Evolutionary conservation across 805 yeast species (phyloP).

Genomic region (Starmerella vaccinii): DNA sequence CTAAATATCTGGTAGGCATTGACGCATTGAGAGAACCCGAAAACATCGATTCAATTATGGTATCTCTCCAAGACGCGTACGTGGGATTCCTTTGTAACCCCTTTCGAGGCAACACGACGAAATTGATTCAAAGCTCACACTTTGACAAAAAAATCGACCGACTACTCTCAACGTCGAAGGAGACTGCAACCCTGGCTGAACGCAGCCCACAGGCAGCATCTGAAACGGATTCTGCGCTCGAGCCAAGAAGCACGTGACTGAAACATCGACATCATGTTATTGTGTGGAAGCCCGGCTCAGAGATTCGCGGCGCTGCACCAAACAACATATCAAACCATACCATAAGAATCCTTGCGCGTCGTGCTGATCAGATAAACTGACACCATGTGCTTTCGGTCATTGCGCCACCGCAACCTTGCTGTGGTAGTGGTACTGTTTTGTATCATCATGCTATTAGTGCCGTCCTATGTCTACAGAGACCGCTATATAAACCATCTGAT

Average conservation of each 20-base stretch:
- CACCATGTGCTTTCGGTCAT: not conserved
- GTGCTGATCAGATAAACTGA: too few species aligned
- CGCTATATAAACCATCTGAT: not conserved
- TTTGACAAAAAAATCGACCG: slow-evolving; percentile 23
- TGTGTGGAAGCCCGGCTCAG: too few species aligned
- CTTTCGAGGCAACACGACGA: slow-evolving; percentile 22
- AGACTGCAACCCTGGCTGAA: not conserved
- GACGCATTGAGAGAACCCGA: slow-evolving; percentile 22
- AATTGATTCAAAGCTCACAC: slow-evolving; percentile 24
- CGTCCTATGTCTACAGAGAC: not conserved
- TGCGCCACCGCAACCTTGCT: not conserved
- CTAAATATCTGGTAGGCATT: slow-evolving; percentile 29
- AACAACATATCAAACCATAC: too few species aligned
- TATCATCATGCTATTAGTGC: not conserved
- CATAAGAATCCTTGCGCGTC: too few species aligned
- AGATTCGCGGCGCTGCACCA: too few species aligned
- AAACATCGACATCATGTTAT: slow-evolving; percentile 34
- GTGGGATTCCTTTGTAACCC: slow-evolving; percentile 30
- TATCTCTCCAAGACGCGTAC: slow-evolving; percentile 27
- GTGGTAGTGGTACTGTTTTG: not conserved
- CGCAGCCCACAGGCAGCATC: not conserved
- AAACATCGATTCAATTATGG: slow-evolving; percentile 17
- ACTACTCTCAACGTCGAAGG: not conserved
- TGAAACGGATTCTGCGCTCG: not conserved
- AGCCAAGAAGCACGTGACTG: not conserved